Base-by-base conservation (phyloP, 441 rosid genomes). In the Viola pubescens region DNA sequence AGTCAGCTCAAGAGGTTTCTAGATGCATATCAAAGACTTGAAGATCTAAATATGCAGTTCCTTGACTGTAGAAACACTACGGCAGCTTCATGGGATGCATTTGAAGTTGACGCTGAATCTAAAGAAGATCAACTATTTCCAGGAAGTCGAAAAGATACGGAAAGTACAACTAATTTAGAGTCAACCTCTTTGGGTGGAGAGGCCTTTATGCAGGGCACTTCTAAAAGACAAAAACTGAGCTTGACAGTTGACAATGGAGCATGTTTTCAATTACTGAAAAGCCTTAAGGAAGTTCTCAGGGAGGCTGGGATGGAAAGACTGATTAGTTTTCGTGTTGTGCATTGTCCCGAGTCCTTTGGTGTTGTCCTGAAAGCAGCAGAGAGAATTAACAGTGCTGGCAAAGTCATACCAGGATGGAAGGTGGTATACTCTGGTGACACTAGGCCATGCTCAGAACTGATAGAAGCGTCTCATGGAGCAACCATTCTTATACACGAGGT, bases 11-110 rank as follows among this genome's bases (percentile, higher is more conserved):
- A 85, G 79, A 69, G 83, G 61, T 92, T 79, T 84, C 77, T 89
- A 3, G 89, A 84, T 75, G 98, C 94, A n/a, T 89, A 92, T 71
- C 86, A 84, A 75, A 82, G 77, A 70, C 87, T 92, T 19, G 96
- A 92, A 76, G 94, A 86, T 73, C 85, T 89, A 47, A 94, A 92
- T 62, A 84, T 89, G 90, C 79, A 76, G 77, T 92, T 92, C 78
- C 78, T 89, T 56, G 91, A 92, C 64, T 89, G 97, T 70, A 77
- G 84, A 81, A 80, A 68, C 75, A 87, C 96, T 54, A 77, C 80
- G 9, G 54, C 66, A 66, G 73, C 79, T 42, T 85, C 88, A 9
- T 84, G 88, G 88, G 76, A 73, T 68, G 70, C 82, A 69, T 80
- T 78, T 59, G 77, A 75, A 48, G 46, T 56, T 26, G 34, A 26